A percentile compares a stretch with the other conserved stretches of the same genome.
Conservation (phyloP, 345 rosid species). For the Theobroma cacao region DNA sequence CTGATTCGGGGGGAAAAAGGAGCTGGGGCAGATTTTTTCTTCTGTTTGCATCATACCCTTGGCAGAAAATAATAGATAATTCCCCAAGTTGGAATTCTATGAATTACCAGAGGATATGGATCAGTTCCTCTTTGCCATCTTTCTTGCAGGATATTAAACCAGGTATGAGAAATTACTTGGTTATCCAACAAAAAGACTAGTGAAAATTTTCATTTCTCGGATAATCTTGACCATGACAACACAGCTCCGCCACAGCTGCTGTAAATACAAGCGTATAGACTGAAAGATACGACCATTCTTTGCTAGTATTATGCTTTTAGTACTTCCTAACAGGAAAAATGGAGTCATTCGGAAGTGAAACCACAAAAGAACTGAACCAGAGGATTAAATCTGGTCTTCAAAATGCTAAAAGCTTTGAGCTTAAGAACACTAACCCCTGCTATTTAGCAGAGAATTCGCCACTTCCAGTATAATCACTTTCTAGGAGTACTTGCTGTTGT, state of each 20-base stretch:
- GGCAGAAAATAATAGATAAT: not conserved
- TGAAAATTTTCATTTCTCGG: not conserved
- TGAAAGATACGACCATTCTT: not conserved
- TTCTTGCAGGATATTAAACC: not conserved
- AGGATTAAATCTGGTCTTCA: no score
- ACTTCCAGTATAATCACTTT: not conserved
- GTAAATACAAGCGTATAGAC: not conserved
- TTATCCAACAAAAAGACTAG: not conserved
- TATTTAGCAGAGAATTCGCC: not conserved
- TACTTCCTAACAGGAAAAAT: not conserved
- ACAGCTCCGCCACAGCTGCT: not conserved
- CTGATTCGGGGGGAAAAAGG: not conserved
- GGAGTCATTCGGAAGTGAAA: not conserved
- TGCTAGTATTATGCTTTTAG: not conserved
- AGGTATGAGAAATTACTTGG: no score
- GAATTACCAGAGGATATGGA: not conserved
- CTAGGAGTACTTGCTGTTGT: not conserved
- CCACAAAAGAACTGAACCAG: no score
- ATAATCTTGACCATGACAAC: not conserved
- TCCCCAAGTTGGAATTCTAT: not conserved
- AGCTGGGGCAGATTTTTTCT: not conserved
- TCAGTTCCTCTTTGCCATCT: not conserved
- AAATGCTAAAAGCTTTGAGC: not conserved
- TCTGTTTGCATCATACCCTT: not conserved
- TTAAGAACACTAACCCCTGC: no score